Base-by-base conservation (phyloP, 78 protist genomes). In the Tieghemostelium lacteum region DNA sequence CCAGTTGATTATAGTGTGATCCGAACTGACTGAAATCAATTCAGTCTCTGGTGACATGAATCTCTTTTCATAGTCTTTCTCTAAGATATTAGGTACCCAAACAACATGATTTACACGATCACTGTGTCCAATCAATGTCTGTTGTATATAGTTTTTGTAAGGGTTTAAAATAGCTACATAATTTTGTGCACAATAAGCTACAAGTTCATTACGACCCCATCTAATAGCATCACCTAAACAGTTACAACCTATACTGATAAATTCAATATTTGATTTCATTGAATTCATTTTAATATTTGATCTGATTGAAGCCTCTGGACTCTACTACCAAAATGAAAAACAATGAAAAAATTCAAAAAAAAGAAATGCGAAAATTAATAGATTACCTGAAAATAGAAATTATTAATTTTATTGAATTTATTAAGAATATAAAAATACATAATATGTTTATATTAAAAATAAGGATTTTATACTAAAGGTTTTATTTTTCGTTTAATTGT, bases 101-200 rank as follows among this genome's bases (percentile, higher is more conserved):
- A 14, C 7, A 4, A 89, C 87, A 45, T 69, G 77, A 69, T 89
- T 89, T 1, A 89, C 94, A 31, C 94, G 26, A 54, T 89, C 83
- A 26, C 62, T 89, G 5, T 89, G 94, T n/a, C 94, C 94, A 36
- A 76, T 65, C 5, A 89, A 33, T 52, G 85, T 89, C 49, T 76
- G 57, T 37, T 54, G 24, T 3, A 78, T 70, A 4, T 64, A 65
- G 16, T 70, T 61, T 34, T 57, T 29, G 1, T 33, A 36, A 28
- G 94, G 87, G 16, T 50, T 39, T 14, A 73, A 52, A 17, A 89
- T 29, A 36, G 92, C 94, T 1, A 89, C 45, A 29, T 45, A 75
- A 57, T 69, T 75, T 24, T 75, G 78, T 12, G 94, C 94, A n/a
- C 92, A 88, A 49, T 62, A 89, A 5, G 94, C 94, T 39, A 73